phyloP scores from a whole-genome alignment of 2,329 filamentous ascomycete species.

The Rhinocladiella mackenziei region DNA sequence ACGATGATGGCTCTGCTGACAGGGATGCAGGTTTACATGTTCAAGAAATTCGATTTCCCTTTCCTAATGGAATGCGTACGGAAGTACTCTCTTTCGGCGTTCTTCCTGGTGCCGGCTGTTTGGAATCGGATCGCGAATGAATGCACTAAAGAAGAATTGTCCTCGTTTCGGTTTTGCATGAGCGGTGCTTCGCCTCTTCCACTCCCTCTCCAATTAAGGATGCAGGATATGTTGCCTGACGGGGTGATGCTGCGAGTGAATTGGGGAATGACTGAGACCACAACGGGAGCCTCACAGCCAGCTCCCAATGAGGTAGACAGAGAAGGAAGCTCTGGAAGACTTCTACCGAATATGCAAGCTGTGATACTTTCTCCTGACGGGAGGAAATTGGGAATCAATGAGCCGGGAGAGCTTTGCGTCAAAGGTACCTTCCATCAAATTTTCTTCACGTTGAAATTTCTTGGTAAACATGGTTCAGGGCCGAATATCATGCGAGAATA shows the following conservation, averaged over 20 bases:
- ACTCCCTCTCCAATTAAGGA: constrained; percentile 9
- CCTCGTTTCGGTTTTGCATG: constrained; percentile 16
- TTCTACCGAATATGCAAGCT: constrained; percentile 36
- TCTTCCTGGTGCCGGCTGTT: constrained; percentile 21
- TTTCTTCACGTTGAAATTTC: constrained; percentile 34
- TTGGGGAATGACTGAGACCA: constrained; percentile 54
- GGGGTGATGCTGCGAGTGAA: constrained; percentile 18
- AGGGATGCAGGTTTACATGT: constrained; percentile 23
- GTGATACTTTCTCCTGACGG: constrained; percentile 39
- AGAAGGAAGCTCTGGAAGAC: constrained; percentile 47
- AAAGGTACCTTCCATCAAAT: constrained; percentile 32
- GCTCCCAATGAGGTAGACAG: constrained; percentile 39
- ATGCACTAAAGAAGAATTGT: constrained; percentile 15
- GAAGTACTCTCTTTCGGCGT: constrained; percentile 16
- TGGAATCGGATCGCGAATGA: constrained; percentile 22
- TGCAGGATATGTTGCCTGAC: constrained; percentile 16
- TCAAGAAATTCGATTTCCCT: constrained; percentile 20
- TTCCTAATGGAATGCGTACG: constrained; percentile 11
- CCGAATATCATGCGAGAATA: constrained; percentile 22
- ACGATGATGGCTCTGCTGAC: constrained; percentile 19
- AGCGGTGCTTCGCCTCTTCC: constrained; percentile 20
- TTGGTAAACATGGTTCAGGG: constrained; percentile 1
- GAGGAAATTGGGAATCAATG: constrained; percentile 30
- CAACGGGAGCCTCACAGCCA: constrained; percentile 33
- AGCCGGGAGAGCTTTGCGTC: constrained; percentile 39